Conservation (phyloP, 768 basidiomycete species). For the Agrocybe praecox region DNA sequence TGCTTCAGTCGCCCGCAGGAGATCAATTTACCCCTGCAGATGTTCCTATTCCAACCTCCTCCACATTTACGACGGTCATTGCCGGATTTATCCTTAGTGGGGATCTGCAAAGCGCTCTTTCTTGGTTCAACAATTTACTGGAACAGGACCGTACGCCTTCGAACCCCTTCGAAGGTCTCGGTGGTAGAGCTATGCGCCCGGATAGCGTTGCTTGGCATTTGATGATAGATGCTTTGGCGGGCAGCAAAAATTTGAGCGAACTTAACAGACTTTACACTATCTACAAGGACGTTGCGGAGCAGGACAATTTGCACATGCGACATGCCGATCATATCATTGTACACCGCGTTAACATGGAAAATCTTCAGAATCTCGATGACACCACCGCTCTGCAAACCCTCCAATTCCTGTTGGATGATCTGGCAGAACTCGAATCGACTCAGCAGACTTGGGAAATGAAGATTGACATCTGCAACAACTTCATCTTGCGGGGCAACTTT, state of each 20-base stretch:
- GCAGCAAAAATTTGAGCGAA: slow-evolving; percentile 48
- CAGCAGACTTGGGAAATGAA: slow-evolving; percentile 16
- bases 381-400: slow-evolving; percentile 18
- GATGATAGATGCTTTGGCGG: slow-evolving; percentile 62
- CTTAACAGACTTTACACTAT: slow-evolving; percentile 57
- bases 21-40: slow-evolving; percentile 37
- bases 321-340: slow-evolving; percentile 43
- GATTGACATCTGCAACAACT: slow-evolving; percentile 28
- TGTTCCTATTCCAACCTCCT: slow-evolving; percentile 57
- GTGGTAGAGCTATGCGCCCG: slow-evolving; percentile 42
- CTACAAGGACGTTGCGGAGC: slow-evolving; percentile 33
- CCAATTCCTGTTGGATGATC: slow-evolving; percentile 21
- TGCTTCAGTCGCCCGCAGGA: slow-evolving; percentile 56
- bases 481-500: slow-evolving; percentile 30
- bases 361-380: slow-evolving; percentile 17
- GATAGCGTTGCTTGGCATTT: slow-evolving; percentile 53
- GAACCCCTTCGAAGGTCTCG: slow-evolving; percentile 44
- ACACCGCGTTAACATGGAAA: slow-evolving; percentile 37
- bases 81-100: slow-evolving; percentile 62
- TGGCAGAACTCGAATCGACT: slow-evolving; percentile 6
- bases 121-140: slow-evolving; percentile 74
- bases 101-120: slow-evolving; percentile 63
- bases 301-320: slow-evolving; percentile 36
- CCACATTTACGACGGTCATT: slow-evolving; percentile 68
- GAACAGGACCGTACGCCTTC: slow-evolving; percentile 34